Evolutionary conservation across 225 moss, liverwort and hornwort species (phyloP).

Genomic region (Climacium dendroides): DNA sequence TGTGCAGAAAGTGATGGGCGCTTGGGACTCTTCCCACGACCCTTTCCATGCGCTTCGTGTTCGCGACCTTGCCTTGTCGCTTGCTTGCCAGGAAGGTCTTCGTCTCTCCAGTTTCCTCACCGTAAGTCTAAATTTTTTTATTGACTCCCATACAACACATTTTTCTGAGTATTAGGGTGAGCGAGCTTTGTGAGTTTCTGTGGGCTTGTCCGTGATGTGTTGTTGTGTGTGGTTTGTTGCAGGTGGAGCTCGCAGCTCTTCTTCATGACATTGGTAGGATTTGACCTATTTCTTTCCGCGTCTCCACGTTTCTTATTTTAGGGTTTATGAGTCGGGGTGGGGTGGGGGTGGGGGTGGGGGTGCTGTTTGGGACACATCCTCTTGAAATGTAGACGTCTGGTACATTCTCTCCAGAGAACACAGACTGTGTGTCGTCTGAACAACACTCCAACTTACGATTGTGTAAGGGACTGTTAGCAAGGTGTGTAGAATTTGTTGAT

Average conservation of each 20-base stretch:
- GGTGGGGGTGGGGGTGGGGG: neutral
- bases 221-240: slow-evolving; percentile 4
- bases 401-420: neutral
- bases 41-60: slow-evolving; percentile 73
- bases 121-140: slow-evolving; percentile 9
- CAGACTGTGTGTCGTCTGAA: neutral
- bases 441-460: neutral
- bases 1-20: slow-evolving; percentile 71
- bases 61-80: slow-evolving; percentile 63
- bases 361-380: neutral
- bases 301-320: neutral
- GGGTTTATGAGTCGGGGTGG: neutral
- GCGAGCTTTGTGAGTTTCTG: neutral
- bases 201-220: neutral
- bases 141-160: neutral
- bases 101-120: slow-evolving; percentile 35
- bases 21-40: slow-evolving; percentile 86
- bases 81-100: slow-evolving; percentile 67
- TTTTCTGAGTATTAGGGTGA: neutral
- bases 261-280: slow-evolving; percentile 86
- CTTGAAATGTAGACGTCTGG: neutral
- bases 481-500: neutral
- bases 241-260: slow-evolving; percentile 96
- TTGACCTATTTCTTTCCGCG: neutral
- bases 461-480: neutral